A percentile compares a stretch with the other conserved stretches of the same genome.
Conservation (phyloP, 805 yeast species). For the Yamadazyma tumulicola region DNA sequence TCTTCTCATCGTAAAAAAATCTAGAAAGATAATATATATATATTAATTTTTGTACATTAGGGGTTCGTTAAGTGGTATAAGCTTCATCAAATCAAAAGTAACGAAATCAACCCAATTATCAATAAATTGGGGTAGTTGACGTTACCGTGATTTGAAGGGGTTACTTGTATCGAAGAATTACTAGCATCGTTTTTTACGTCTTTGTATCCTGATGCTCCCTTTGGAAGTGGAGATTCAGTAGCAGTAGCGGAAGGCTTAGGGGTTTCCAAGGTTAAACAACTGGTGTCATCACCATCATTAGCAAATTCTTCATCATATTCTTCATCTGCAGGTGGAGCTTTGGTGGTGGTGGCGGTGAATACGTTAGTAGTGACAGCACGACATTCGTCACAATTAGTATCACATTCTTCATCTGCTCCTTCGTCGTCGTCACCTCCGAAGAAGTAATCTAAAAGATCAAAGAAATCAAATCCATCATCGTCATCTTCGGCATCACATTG, state of each 20-base stretch:
- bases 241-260: slow-evolving; percentile 7
- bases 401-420: slow-evolving; percentile 16
- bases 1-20: no score
- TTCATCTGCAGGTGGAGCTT: slow-evolving; percentile 4
- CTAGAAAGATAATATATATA: slow-evolving; percentile 2
- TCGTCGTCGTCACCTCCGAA: slow-evolving; percentile 13
- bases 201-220: neutral
- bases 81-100: neutral
- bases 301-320: slow-evolving; percentile 12
- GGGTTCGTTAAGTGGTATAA: slow-evolving; percentile 3
- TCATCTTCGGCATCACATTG: slow-evolving; percentile 15
- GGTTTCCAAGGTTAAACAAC: slow-evolving; percentile 5
- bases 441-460: slow-evolving; percentile 12
- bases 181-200: neutral
- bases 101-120: neutral
- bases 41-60: slow-evolving; percentile 2
- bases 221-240: neutral
- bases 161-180: slow-evolving; percentile 6
- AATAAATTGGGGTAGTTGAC: neutral
- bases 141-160: slow-evolving; percentile 1
- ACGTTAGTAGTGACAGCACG: slow-evolving; percentile 7
- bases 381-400: slow-evolving; percentile 15
- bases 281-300: slow-evolving; percentile 12
- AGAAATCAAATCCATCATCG: slow-evolving; percentile 14
- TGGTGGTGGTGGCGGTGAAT: slow-evolving; percentile 7